A percentile compares a stretch with the other conserved stretches of the same genome.
Evolutionary conservation across 129 eudicot genomes (phyloP).

Genomic region (Pulicaria dysenterica): DNA sequence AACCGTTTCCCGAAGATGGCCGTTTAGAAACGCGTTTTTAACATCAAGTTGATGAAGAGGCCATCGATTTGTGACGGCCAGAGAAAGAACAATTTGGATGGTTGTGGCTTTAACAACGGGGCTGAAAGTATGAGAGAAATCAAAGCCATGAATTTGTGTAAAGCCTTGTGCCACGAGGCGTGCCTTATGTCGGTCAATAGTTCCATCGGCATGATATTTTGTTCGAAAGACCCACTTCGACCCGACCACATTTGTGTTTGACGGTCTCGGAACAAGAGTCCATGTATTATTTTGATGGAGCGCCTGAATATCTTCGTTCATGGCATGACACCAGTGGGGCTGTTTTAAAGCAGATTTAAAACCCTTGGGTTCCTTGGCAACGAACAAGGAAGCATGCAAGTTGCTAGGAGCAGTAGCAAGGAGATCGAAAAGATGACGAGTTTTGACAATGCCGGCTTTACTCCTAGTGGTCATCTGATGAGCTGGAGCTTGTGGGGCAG

Average conservation of each 20-base stretch:
- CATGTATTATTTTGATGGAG: background rate
- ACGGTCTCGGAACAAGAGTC: background rate
- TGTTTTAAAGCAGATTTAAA: background rate
- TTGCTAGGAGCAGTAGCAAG: background rate
- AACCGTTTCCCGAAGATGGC: no score
- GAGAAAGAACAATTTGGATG: no score
- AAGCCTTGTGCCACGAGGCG: no score
- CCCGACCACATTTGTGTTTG: background rate
- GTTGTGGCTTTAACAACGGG: no score
- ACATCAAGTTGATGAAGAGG: no score
- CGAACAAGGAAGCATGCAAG: background rate
- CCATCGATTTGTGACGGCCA: no score
- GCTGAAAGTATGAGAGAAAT: no score
- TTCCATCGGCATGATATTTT: conserved; percentile 2
- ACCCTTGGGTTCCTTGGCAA: background rate
- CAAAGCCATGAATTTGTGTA: no score
- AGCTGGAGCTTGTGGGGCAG: no score
- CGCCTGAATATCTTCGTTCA: background rate
- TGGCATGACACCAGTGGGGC: background rate
- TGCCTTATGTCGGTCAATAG: background rate
- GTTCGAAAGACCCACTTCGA: background rate
- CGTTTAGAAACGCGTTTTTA: no score
- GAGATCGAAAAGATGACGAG: background rate
- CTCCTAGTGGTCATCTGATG: background rate
- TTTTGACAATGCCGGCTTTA: background rate